A percentile compares a stretch with the other conserved stretches of the same genome.
Conservation (phyloP, 2,329 filamentous ascomycete species). For the Fusarium coffeatum region DNA sequence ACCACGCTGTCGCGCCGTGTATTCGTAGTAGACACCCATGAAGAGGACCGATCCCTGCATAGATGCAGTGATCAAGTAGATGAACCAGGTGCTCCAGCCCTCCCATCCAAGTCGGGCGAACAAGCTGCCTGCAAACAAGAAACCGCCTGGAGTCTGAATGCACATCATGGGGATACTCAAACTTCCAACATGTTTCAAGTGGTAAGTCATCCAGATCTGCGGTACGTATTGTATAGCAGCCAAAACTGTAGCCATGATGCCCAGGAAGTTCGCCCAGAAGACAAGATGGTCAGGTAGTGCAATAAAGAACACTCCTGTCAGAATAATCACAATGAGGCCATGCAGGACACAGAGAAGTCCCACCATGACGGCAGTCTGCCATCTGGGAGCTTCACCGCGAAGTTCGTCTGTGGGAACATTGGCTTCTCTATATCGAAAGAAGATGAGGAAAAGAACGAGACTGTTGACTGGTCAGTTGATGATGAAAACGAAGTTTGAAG, state of each 20-base stretch:
- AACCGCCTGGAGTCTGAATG: constrained; percentile 93
- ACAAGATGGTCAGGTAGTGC: constrained; percentile 73
- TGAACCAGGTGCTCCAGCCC: constrained; percentile 96
- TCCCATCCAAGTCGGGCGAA: constrained; percentile 80
- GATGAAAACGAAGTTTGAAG: constrained; percentile 34
- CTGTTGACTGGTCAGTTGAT: constrained; percentile 58
- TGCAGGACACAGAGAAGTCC: constrained; percentile 79
- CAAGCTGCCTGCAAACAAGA: constrained; percentile 88
- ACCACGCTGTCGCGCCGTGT: constrained; percentile 56
- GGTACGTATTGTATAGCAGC: constrained; percentile 93
- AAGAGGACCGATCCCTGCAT: constrained; percentile 84
- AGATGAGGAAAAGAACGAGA: constrained; percentile 91
- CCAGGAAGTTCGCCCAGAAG: constrained; percentile 86
- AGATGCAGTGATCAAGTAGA: constrained; percentile 86
- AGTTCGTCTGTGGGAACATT: constrained; percentile 63
- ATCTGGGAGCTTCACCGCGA: constrained; percentile 69
- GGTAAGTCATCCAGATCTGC: constrained; percentile 93
- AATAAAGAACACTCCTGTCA: constrained; percentile 75
- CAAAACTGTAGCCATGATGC: constrained; percentile 80
- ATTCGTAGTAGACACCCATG: constrained; percentile 84
- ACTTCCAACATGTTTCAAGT: constrained; percentile 86
- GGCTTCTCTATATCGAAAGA: constrained; percentile 78
- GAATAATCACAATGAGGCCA: constrained; percentile 74
- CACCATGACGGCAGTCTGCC: constrained; percentile 82
- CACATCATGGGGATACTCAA: constrained; percentile 98